Base-by-base conservation (phyloP, 2,329 filamentous ascomycete genomes). In the Pseudocercospora fijiensis region DNA sequence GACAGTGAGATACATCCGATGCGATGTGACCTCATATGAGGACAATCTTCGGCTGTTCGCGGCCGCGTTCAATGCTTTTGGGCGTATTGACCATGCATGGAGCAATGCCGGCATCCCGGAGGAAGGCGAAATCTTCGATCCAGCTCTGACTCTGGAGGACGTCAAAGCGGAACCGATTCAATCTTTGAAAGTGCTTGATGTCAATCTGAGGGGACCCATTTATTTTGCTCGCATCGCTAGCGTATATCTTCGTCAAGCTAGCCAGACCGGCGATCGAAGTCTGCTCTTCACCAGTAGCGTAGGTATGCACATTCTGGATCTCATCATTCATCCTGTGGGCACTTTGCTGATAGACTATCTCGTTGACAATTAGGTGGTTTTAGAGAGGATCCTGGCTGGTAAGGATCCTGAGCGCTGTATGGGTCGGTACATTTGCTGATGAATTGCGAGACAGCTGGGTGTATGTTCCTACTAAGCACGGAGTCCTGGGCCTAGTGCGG, bases 381-480 rank as follows among this genome's bases (percentile, higher is more conserved):
- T 67, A 80, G 79, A 16, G 80, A 82, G 41, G 77, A 78, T 4
- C 80, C 82, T 0, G 80, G 80, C 0, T 70, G 83, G 1, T 56
- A 28, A 56, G 53, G 20, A 20, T 6, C n/a, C 27, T 10, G 18
- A 26, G 45, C 4, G 45, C 45, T 20, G n/a, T 26, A 1, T 26
- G 8, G 13, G 4, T 22, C 20, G 5, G 6, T 13, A 9, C 9
- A n/a, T 24, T n/a, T 26, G 45, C 20, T 51, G 45, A 22, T 13
- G 2, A 9, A 22, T 13, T 22, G 24, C 20, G 45, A 51, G 24
- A 24, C 53, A 33, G 53, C 4, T 79, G 79, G 57, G 74, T 82
- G 24, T 84, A 85, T 66, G 77, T 78, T 3, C 74, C 81, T 0
- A 75, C 78, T 5, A 83, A 84, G 67, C 82, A 84, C 65, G 82